Conservation (phyloP, 306 rosid genomes). For the Sindora glabra region DNA sequence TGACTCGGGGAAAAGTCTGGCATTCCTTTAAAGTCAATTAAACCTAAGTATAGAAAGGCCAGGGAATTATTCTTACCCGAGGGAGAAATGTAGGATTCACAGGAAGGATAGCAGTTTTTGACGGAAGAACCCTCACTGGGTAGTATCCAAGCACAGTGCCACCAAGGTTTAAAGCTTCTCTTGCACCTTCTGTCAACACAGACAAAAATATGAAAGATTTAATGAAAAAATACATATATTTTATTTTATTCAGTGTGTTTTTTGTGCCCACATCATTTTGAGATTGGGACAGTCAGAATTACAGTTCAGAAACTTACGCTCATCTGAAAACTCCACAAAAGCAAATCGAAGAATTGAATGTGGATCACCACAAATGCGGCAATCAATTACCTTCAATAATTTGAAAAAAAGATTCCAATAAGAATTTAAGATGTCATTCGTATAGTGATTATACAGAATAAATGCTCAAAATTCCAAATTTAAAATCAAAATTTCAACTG, state of each 20-base stretch:
- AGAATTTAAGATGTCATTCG: constrained; percentile 8
- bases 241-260: too few relatives aligned
- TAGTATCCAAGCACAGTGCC: constrained; percentile 92
- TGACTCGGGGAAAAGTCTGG: not conserved
- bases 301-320: constrained; percentile 51
- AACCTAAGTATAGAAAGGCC: too few relatives aligned
- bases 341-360: constrained; percentile 98
- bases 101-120: constrained; percentile 97
- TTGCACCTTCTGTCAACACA: constrained; percentile 76
- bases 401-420: constrained; percentile 9
- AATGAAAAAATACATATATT: too few relatives aligned
- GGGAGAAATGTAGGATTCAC: constrained; percentile 98
- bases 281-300: not conserved
- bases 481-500: too few relatives aligned
- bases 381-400: constrained; percentile 75
- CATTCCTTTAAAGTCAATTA: too few relatives aligned
- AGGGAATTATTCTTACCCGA: constrained; percentile 47
- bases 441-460: not conserved
- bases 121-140: constrained; percentile 93
- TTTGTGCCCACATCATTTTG: too few relatives aligned
- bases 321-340: constrained; percentile 95
- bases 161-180: constrained; percentile 78
- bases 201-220: too few relatives aligned
- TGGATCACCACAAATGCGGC: constrained; percentile 96
- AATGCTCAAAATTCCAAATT: not conserved